Base-by-base conservation (phyloP, 2,329 filamentous ascomycete species). In the Sporothrix protearum region DNA sequence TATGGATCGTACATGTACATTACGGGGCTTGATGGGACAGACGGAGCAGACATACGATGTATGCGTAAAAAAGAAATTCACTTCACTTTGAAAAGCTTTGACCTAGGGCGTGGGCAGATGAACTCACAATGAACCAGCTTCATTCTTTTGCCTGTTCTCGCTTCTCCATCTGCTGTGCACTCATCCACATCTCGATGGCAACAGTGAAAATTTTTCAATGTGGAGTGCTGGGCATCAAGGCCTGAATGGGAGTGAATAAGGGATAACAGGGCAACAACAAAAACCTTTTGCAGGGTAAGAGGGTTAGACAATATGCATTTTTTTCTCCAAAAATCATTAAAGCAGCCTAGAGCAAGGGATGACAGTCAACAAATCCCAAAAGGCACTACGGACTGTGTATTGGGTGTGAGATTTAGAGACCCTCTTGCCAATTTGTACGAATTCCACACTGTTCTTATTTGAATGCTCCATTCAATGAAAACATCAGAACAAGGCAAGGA, bases 141-240 rank as follows among this genome's bases (percentile, higher is more conserved):
- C 39, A 66, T n/a, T 66, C 59, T n/a, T n/a, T 66, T 57, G 53
- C 22, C 22, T 22, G 14, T 22, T 47, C 47, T 55, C 19, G 33
- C n/a, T 12, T 61, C 36, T 14, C 36, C 36, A 19, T 64, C 10
- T 42, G n/a, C 36, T 28, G 36, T 42, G 19, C 33, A 16, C 33
- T 45, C 67, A 57, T 57, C 33, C 36, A 47, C 39, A 57, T 57
- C 66, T 45, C 51, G 36, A 39, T 69, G 33, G 22, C 6, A 39
- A 45, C 49, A 33, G 51, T 69, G 67, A 59, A 57, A 47, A 45
- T 12, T 47, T 69, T 69, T 57, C 67, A 69, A 4, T 42, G 51
- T 69, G 51, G 67, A 57, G 67, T 12, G 22, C n/a, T 45, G 25
- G 1, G 14, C 42, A 47, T 47, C 42, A 47, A 47, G 25, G 45